A percentile compares a stretch with the other conserved stretches of the same genome.
These are phyloP conservation scores for Herpetomonas tarakana DNA, from an alignment of 208 protist species.

Conservation along the genomic window DNA sequence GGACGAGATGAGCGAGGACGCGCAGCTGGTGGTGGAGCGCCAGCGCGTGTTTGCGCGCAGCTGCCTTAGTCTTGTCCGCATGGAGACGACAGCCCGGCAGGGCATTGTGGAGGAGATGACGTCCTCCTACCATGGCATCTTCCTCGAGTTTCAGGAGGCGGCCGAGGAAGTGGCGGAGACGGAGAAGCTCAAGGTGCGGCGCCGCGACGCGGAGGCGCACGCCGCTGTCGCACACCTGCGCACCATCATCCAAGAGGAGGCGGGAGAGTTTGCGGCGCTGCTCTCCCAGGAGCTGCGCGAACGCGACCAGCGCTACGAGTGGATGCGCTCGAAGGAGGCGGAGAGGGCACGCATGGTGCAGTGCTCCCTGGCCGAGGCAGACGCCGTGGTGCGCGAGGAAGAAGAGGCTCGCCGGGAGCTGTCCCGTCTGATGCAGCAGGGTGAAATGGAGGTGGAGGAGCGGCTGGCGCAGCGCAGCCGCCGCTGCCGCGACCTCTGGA, in stretches of 20 bases:
- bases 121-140: slow-evolving; percentile 13
- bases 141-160: slow-evolving; percentile 12
- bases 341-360: slow-evolving; percentile 10
- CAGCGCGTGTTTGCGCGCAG: slow-evolving; percentile 21
- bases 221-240: slow-evolving; percentile 14
- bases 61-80: slow-evolving; percentile 8
- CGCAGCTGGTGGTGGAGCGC: slow-evolving; percentile 19
- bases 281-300: slow-evolving; percentile 27
- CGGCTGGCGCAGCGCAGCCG: slow-evolving; percentile 16
- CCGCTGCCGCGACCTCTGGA: slow-evolving; percentile 17
- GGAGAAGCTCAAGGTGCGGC: slow-evolving; percentile 8
- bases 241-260: slow-evolving; percentile 32
- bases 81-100: slow-evolving; percentile 14
- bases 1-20: slow-evolving; percentile 14
- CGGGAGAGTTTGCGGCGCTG: slow-evolving; percentile 14
- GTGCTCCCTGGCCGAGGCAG: slow-evolving; percentile 5
- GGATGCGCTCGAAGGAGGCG: slow-evolving; percentile 26
- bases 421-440: slow-evolving; percentile 18
- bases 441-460: slow-evolving; percentile 18
- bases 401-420: slow-evolving; percentile 15
- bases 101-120: slow-evolving; percentile 18
- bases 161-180: slow-evolving; percentile 8
- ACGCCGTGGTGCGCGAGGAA: slow-evolving; percentile 27
- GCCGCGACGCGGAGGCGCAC: slow-evolving; percentile 6
- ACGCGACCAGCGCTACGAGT: slow-evolving; percentile 27